Conservation (phyloP, 2,329 filamentous ascomycete genomes). For the Diplocarpon mali region DNA sequence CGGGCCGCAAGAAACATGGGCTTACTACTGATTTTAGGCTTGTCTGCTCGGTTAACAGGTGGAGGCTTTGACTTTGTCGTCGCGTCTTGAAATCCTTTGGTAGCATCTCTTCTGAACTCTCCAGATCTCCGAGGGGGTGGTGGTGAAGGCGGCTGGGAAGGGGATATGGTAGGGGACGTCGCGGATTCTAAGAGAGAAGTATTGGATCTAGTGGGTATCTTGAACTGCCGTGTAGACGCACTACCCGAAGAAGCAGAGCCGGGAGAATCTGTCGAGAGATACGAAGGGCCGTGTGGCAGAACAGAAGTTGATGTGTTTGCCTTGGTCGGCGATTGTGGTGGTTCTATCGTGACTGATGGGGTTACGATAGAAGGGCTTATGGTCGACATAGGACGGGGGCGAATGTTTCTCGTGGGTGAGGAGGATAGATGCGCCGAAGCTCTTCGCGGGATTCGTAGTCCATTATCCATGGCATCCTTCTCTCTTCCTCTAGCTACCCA, state of each 20-base stretch:
- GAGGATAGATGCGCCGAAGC: constrained; percentile 19
- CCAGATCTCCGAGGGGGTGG: constrained; percentile 53
- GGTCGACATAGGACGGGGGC: constrained; percentile 14
- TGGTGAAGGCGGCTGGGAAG: constrained; percentile 47
- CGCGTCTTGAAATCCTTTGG: constrained; percentile 1
- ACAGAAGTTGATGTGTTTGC: constrained; percentile 16
- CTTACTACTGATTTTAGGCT: constrained; percentile 48
- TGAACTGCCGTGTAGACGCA: constrained; percentile 34
- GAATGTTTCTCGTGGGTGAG: constrained; percentile 19
- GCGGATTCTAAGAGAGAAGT: constrained; percentile 40
- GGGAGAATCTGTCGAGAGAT: constrained; percentile 20
- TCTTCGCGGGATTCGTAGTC: constrained; percentile 19
- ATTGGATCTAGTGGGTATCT: constrained; percentile 43
- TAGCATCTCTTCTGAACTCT: constrained; percentile 40
- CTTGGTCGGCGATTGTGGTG: constrained; percentile 59
- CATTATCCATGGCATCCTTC: constrained; percentile 13
- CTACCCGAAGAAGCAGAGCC: constrained; percentile 30
- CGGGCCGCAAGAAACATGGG: constrained; percentile 23
- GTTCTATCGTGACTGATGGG: constrained; percentile 57
- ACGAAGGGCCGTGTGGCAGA: constrained; percentile 17
- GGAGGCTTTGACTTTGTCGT: constrained; percentile 43
- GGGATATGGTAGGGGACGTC: constrained; percentile 37
- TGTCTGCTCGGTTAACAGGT: constrained; percentile 70
- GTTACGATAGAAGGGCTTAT: constrained; percentile 9
- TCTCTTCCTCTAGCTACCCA: constrained; percentile 20